A percentile compares a stretch with the other conserved stretches of the same genome.
These are phyloP conservation scores for Saturnispora serradocipensis DNA, from an alignment of 805 yeast genomes.

Conservation along the genomic window DNA sequence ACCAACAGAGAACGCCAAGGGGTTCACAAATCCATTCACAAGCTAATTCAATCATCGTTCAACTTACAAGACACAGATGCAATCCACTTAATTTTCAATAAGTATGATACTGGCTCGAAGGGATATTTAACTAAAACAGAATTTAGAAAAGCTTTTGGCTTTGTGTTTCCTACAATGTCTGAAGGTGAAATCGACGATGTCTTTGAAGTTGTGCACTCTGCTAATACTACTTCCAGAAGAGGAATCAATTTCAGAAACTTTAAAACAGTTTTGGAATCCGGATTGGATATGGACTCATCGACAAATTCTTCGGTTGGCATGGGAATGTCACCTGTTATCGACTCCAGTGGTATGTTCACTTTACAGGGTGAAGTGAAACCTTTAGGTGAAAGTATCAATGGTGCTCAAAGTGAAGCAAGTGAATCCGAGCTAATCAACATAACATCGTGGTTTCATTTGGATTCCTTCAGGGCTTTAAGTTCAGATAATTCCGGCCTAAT, in stretches of 20 bases:
- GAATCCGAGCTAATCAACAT: slow-evolving; percentile 28
- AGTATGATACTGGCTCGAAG: slow-evolving; percentile 30
- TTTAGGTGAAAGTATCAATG: slow-evolving; percentile 18
- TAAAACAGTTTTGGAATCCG: slow-evolving; percentile 2
- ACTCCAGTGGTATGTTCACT: slow-evolving; percentile 1
- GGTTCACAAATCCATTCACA: slow-evolving; percentile 7
- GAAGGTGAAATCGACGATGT: slow-evolving; percentile 30
- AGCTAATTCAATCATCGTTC: slow-evolving; percentile 7
- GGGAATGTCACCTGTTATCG: slow-evolving; percentile 5
- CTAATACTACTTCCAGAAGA: slow-evolving; percentile 14
- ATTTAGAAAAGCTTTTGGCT: slow-evolving; percentile 35
- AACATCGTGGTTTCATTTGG: slow-evolving; percentile 31
- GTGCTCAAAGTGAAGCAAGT: slow-evolving; percentile 9
- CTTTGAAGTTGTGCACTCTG: slow-evolving; percentile 25
- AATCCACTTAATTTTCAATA: slow-evolving; percentile 31
- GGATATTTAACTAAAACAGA: slow-evolving; percentile 32
- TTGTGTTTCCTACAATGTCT: slow-evolving; percentile 31
- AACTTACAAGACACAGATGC: slow-evolving; percentile 10
- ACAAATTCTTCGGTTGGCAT: neutral
- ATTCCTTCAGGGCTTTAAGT: slow-evolving; percentile 33
- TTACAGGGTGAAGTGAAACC: neutral
- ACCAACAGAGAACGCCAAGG: neutral
- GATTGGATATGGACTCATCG: slow-evolving; percentile 12
- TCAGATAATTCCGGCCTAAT: slow-evolving; percentile 29
- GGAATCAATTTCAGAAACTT: slow-evolving; percentile 25